Base-by-base conservation (phyloP, 768 basidiomycete genomes). In the Lepiota brunneoincarnata region DNA sequence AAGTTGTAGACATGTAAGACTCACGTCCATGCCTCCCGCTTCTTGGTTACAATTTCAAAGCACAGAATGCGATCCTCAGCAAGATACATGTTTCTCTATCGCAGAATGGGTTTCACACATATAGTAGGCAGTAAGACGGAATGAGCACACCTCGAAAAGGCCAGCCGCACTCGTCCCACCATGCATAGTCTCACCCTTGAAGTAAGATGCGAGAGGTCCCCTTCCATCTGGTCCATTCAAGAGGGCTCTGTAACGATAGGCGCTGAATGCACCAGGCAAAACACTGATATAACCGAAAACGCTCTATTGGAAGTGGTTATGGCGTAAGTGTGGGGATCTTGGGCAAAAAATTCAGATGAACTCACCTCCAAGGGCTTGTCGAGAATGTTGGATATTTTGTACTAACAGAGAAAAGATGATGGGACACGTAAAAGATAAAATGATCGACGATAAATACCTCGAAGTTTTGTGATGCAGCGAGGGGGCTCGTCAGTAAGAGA, bases 351-450 rank as follows among this genome's bases (percentile, higher is more conserved):
- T n/a, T n/a, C n/a, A n/a, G n/a, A 41, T 37, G 4, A 4, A 67
- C 79, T 47, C 64, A 91, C 77, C 82, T 98, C 95, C 48, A 94
- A 80, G 0, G 95, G 94, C 68, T 98, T 98, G 68, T 98, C 95
- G 34, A 98, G 82, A 59, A 96, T 91, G 64, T 97, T 94, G 21
- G 92, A 93, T 87, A 91, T 92, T 75, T 96, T 96, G 75, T 96
- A 95, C 84, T 87, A 55, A 38, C 59, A 31, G 51, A 46, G 40
- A 51, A 39, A 59, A 12, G 21, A 43, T 36, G 56, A 24, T 53
- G 18, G 58, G 52, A 55, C 14, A 34, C 26, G 28, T 42, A 10
- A 5, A 37, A 20, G 28, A 12, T 14, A 14, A 28, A 12, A 43
- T 3, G 28, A 17, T 24, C 9, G n/a, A 12, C 10, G 15, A 18